Conservation (phyloP, 805 yeast genomes). For the Ogataea ganodermae region DNA sequence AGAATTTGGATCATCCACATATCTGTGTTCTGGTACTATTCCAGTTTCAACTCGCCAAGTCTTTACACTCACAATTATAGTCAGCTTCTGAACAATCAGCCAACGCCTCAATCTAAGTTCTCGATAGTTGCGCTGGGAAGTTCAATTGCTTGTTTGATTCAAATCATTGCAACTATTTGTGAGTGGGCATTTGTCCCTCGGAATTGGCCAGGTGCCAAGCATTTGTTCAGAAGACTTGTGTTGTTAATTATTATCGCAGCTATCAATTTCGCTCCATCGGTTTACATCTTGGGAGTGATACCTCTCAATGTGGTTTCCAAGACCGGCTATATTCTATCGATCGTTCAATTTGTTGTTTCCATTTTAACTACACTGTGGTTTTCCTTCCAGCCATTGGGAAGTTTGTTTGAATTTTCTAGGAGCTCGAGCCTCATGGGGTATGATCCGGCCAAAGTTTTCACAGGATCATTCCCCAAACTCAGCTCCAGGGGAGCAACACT, state of each 20-base stretch:
- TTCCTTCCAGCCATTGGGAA: constrained; percentile 41
- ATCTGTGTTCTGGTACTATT: constrained; percentile 52
- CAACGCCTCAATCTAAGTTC: constrained; percentile 45
- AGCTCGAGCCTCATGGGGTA: constrained; percentile 27
- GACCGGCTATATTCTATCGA: constrained; percentile 40
- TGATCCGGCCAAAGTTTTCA: constrained; percentile 42
- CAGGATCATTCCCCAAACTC: constrained; percentile 45
- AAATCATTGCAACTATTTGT: constrained; percentile 42
- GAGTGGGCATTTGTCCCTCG: constrained; percentile 50
- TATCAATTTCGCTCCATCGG: constrained; percentile 43
- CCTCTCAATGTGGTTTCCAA: constrained; percentile 40
- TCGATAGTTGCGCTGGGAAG: constrained; percentile 50
- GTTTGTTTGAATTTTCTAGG: constrained; percentile 31
- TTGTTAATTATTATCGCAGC: constrained; percentile 35
- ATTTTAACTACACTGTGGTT: constrained; percentile 44
- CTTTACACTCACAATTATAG: constrained; percentile 46
- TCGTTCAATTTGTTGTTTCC: constrained; percentile 45
- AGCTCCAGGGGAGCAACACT: constrained; percentile 40
- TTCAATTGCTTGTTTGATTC: constrained; percentile 43
- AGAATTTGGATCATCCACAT: constrained; percentile 57
- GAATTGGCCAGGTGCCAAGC: constrained; percentile 50
- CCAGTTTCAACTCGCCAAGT: constrained; percentile 52
- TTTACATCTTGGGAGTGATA: constrained; percentile 40
- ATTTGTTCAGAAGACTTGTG: constrained; percentile 36
- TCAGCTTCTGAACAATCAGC: constrained; percentile 44